Evolutionary conservation across 2,329 filamentous ascomycete species (phyloP), one percentile per base, ranked within the genome.

Genomic region (Chrysosphaeria jannelii): DNA sequence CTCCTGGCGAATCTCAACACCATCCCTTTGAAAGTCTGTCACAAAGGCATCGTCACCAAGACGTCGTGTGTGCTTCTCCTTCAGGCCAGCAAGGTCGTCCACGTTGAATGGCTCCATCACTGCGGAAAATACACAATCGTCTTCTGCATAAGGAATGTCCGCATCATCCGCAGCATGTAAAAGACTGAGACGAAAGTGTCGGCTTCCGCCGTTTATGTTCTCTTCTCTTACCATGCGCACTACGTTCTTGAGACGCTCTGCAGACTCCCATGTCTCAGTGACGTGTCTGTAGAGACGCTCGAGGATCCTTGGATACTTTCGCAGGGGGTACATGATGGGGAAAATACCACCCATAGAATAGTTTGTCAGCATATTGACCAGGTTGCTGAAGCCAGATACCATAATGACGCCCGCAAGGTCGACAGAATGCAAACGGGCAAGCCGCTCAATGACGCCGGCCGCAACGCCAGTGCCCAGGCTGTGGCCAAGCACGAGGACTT

Each of bases 391-490:
- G 1, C 66, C 63, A 0, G 78, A 67, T 4, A 88, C 58, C 8
- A 91, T 56, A 12, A 91, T 50, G 3, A 89, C 51, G 10, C 71
- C 71, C 0, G 74, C 76, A 35, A 89, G 88, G 14, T 70, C 61
- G 21, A 63, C 48, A 4, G 51, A 55, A 25, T 49, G 45, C 4
- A 22, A 21, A 23, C 49, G 36, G 3, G 60, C 55, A 34, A 71
- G 79, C 26, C 62, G 55, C 35, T 89, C 65, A 2, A 62, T 66
- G 1, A 74, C 62, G 3, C 63, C 79, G 21, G 65, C 57, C 5
- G 68, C 63, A 2, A 91, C 72, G 1, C 74, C 79, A 1, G 81
- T 90, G 13, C 81, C 81, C 0, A 93, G 55, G 35, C 71, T 85
- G 35, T 91, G 79, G 10, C 79, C 81, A 3, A 88, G 48, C 14